phyloP scores from a whole-genome alignment of 2,329 filamentous ascomycete species.

The Akanthomyces uredinophilus region DNA sequence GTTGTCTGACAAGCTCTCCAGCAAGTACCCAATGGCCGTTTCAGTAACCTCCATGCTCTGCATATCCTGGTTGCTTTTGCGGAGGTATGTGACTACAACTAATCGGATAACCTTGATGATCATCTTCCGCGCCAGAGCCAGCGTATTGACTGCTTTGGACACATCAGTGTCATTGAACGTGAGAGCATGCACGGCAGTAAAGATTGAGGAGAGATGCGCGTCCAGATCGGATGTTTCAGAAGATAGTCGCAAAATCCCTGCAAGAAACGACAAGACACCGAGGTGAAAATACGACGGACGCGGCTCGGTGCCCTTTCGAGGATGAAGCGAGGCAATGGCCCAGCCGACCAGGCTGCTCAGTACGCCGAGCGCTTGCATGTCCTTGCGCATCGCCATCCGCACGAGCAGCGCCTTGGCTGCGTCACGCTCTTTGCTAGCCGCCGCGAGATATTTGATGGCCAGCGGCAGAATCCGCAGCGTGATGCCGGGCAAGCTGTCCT shows the following conservation, averaged over 20 bases:
- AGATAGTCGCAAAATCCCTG: slow-evolving; percentile 64
- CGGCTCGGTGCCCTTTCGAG: slow-evolving; percentile 30
- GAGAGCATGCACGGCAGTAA: slow-evolving; percentile 57
- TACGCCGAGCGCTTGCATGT: slow-evolving; percentile 78
- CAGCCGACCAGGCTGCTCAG: slow-evolving; percentile 64
- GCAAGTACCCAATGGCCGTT: slow-evolving; percentile 72
- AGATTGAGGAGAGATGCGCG: slow-evolving; percentile 59
- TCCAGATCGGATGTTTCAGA: slow-evolving; percentile 71
- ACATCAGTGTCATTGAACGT: slow-evolving; percentile 44
- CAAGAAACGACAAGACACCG: slow-evolving; percentile 73
- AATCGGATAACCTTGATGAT: slow-evolving; percentile 81
- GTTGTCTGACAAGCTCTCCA: slow-evolving; percentile 75
- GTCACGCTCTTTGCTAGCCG: slow-evolving; percentile 80
- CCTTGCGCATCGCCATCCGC: slow-evolving; percentile 72
- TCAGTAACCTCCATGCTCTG: slow-evolving; percentile 59
- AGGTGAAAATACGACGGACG: slow-evolving; percentile 68
- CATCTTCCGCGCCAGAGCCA: slow-evolving; percentile 75
- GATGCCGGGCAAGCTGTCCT: slow-evolving; percentile 60
- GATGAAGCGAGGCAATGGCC: slow-evolving; percentile 59
- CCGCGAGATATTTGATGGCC: slow-evolving; percentile 64
- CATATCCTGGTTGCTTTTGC: slow-evolving; percentile 40
- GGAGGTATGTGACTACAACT: slow-evolving; percentile 61
- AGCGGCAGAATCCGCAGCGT: slow-evolving; percentile 65
- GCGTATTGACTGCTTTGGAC: slow-evolving; percentile 55
- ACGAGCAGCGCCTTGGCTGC: slow-evolving; percentile 81